Evolutionary conservation across 2,329 filamentous ascomycete species (phyloP).

Genomic region (Microsporum audouinii): DNA sequence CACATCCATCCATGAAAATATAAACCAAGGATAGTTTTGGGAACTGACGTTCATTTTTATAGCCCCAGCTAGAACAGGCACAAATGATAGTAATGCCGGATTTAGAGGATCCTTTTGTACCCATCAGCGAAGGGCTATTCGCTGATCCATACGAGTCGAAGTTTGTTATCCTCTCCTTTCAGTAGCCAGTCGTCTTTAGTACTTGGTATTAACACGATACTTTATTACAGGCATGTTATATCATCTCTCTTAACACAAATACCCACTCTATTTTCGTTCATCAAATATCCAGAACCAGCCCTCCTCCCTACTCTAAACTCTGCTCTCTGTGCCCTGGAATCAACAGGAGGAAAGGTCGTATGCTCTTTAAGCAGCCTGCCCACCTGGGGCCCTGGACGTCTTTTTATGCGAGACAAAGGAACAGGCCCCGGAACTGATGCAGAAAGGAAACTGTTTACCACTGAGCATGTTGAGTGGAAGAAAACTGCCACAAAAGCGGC

Average conservation of each 20-base stretch:
- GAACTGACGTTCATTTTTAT: conserved; percentile 19
- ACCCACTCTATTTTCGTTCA: conserved; percentile 71
- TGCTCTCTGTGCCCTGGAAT: conserved; percentile 68
- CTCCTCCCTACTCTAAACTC: conserved; percentile 75
- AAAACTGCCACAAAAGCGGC: conserved; percentile 82
- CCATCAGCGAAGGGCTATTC: conserved; percentile 81
- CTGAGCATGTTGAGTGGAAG: conserved; percentile 78
- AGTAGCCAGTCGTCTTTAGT: neutral
- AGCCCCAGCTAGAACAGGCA: conserved; percentile 68
- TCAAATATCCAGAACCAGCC: conserved; percentile 86
- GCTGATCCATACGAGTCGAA: conserved; percentile 88
- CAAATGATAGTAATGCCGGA: conserved; percentile 99
- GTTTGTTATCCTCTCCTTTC: conserved; percentile 28
- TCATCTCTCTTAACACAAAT: conserved; percentile 73
- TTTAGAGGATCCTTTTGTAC: conserved; percentile 90
- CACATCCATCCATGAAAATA: conserved; percentile 8
- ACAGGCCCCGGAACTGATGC: conserved; percentile 77
- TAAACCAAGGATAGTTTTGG: conserved; percentile 7
- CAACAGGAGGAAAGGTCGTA: conserved; percentile 84
- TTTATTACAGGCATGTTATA: conserved; percentile 53
- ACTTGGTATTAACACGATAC: conserved; percentile 19
- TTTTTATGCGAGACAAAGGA: conserved; percentile 78
- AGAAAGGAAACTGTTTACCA: conserved; percentile 83
- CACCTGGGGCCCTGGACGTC: conserved; percentile 76
- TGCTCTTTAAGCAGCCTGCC: conserved; percentile 80